Evolutionary conservation across 139 green algal genomes (phyloP).

Genomic region (Chlorokybus atmophyticus): DNA sequence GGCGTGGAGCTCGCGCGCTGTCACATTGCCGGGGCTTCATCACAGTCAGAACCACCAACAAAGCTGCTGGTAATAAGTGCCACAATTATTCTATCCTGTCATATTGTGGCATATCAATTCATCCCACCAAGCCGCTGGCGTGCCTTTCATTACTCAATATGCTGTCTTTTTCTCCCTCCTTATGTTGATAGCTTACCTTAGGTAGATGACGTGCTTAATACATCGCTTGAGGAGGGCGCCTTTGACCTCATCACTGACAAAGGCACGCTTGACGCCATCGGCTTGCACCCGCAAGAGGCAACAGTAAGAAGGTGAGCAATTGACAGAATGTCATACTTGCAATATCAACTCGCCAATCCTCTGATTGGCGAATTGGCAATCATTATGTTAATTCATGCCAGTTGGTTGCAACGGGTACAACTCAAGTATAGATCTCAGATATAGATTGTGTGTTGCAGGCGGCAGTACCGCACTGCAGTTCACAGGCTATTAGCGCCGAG

Average conservation of each 20-base stretch:
- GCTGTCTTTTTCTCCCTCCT: neutral
- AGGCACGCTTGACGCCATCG: conserved; percentile 38
- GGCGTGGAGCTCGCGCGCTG: conserved; percentile 22
- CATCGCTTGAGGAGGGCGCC: conserved; percentile 8
- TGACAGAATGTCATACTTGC: too few species aligned
- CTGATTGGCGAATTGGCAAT: too few species aligned
- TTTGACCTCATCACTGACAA: conserved; percentile 37
- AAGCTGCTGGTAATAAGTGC: too few species aligned
- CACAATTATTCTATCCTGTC: neutral
- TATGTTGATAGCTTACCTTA: neutral
- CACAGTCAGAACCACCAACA: too few species aligned
- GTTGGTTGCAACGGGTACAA: too few species aligned
- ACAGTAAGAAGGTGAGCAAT: too few species aligned
- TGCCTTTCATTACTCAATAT: neutral
- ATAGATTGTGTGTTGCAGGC: too few species aligned
- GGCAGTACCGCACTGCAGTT: conserved; percentile 24
- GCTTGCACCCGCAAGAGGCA: conserved; percentile 16
- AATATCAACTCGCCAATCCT: too few species aligned
- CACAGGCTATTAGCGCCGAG: conserved; percentile 16
- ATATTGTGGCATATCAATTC: neutral
- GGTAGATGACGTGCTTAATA: conserved; percentile 32
- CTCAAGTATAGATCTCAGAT: too few species aligned
- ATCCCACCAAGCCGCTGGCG: neutral
- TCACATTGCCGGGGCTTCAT: neutral
- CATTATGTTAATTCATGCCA: too few species aligned